Evolutionary conservation across 495 filamentous ascomycete species (phyloP), one percentile per base, ranked within the genome.

Genomic region (Podospora tetraspora): DNA sequence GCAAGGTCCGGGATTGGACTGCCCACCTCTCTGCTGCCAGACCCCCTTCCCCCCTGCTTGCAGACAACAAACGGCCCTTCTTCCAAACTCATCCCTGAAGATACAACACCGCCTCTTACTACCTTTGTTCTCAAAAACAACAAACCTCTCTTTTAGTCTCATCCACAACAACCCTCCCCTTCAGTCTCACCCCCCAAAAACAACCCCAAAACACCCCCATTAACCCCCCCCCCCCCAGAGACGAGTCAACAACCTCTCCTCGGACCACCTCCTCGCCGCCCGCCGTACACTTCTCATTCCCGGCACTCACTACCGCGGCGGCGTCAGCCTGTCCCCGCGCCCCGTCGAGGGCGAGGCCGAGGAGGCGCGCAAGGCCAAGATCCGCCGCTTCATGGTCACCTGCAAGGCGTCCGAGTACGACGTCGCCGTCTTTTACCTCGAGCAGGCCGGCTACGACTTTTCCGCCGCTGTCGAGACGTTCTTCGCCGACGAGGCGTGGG

Each of bases 321-420:
- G 85, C 23, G 80, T 87, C 6, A 87, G 84, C 66, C 76, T 92
- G 11, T 90, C 87, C 19, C 86, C 90, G 1, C 76, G 84, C 8
- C 90, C 89, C 0, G 73, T 88, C 9, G 90, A 90, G 57, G 87
- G 87, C 27, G 89, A 91, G 64, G 90, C 88, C 32, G 88, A 91
- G 71, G 88, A 89, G 72, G 79, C 80, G 27, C 83, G 86, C 56
- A 91, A 89, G 76, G 79, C 79, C 13, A 88, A 87, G 71, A 82
- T 92, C 37, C 83, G 91, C 57, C 80, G 87, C 64, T 93, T 83
- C 82, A 91, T 91, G 90, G 84, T 91, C 16, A 80, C 81, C 1
- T 89, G 85, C 75, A 92, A 92, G 72, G 88, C 89, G 25, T 73
- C 85, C 25, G 90, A 93, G 80, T 92, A 92, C 67, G 87, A 92